Conservation (phyloP, 306 rosid genomes). For the Dryas octopetala region DNA sequence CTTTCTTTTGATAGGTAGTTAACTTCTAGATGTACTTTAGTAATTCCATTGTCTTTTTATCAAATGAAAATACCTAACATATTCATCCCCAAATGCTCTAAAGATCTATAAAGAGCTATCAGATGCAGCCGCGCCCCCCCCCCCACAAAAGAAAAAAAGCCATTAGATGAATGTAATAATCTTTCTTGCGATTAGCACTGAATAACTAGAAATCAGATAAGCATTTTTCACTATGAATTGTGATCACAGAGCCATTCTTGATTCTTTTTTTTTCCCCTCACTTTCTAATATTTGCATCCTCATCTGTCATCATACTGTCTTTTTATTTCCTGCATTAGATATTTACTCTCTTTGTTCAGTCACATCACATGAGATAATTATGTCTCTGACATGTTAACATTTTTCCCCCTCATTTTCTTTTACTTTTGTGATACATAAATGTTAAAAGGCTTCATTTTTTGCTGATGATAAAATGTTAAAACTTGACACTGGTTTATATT, state of each 20-base stretch:
- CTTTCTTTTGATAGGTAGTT: background rate
- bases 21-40: background rate
- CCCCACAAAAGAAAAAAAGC: too few relatives aligned
- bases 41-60: background rate
- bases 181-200: background rate
- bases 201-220: too few relatives aligned
- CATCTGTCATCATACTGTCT: background rate
- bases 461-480: background rate
- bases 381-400: too few relatives aligned
- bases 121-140: too few relatives aligned
- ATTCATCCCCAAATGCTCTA: background rate
- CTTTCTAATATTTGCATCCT: background rate
- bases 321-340: background rate
- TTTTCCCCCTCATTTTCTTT: background rate
- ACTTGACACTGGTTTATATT: conserved; percentile 19
- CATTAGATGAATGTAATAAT: background rate
- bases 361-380: background rate
- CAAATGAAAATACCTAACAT: background rate
- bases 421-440: background rate
- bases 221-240: too few relatives aligned
- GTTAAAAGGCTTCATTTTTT: background rate
- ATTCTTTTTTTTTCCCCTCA: too few relatives aligned
- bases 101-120: background rate
- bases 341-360: background rate
- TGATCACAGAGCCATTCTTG: too few relatives aligned